phyloP scores from a whole-genome alignment of 2,329 filamentous ascomycete species.

The Aschersonia sp. region DNA sequence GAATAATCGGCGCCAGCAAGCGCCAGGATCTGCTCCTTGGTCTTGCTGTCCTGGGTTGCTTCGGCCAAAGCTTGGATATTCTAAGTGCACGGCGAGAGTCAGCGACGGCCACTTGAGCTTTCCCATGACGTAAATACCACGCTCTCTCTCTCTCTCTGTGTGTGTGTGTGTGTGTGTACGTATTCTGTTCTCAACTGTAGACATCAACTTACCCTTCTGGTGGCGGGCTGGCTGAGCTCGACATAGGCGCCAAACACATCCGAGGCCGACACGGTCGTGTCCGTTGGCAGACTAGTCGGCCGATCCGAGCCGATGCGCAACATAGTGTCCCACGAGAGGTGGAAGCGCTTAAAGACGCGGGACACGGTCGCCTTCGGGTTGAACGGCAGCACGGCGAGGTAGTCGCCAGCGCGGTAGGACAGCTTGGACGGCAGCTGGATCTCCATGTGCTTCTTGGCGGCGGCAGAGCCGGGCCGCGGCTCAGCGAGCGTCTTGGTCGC shows the following conservation, averaged over 20 bases:
- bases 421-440: conserved; percentile 51
- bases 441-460: conserved; percentile 46
- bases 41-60: conserved; percentile 29
- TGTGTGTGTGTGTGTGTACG: background rate
- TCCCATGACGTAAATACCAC: too few species aligned
- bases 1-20: conserved; percentile 33
- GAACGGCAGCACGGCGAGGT: conserved; percentile 57
- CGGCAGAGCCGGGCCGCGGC: conserved; percentile 22
- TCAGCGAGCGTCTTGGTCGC: conserved; percentile 35
- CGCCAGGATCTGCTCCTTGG: conserved; percentile 25
- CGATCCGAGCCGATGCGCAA: conserved; percentile 42
- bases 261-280: conserved; percentile 41
- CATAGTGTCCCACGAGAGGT: conserved; percentile 53
- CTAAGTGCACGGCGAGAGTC: conserved; percentile 5
- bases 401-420: conserved; percentile 60
- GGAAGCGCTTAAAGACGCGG: conserved; percentile 50
- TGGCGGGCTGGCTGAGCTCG: conserved; percentile 58
- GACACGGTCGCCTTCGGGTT: conserved; percentile 49
- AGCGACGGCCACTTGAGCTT: too few species aligned
- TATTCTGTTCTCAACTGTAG: too few species aligned
- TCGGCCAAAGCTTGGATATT: conserved; percentile 29
- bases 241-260: conserved; percentile 56
- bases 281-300: conserved; percentile 38
- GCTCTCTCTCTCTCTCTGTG: too few species aligned
- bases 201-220: conserved; percentile 37